Base-by-base conservation (phyloP, 176 grass and related monocot species). In the Puya raimondii region DNA sequence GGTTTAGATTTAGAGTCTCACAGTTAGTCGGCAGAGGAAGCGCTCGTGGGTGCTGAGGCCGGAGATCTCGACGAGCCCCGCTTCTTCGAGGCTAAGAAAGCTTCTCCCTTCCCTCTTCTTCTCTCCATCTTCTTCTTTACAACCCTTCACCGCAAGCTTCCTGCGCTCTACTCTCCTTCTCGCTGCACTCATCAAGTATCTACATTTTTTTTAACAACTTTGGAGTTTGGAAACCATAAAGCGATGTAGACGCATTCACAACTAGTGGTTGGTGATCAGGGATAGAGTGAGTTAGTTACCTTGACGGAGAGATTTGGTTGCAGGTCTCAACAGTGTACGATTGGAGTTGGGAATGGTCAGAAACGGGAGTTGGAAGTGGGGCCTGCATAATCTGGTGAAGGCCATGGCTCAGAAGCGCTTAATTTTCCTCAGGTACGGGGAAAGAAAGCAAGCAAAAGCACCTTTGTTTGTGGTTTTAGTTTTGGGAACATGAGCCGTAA, bases 21-120 rank as follows among this genome's bases (percentile, higher is more conserved):
- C 88, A 0, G 89, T 97, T 50, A 97, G 85, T 77, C 84, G 90
- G 76, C 89, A 97, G 69, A 97, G 89, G 74, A 97, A 97, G 47
- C 89, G 86, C 74, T 97, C 93, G 58, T 97, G 93, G 26, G 93
- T 97, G 84, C 80, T 82, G 64, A 97, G 88, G 12, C 93, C 89
- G 3, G 93, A 97, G 58, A 97, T 85, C 84, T 97, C 93, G 64
- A 91, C 86, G 2, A 97, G 65, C 3, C 93, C 93, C 2, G 93
- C 93, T 80, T 97, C 89, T 33, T 92, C 93, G 66, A 92, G 17
- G 78, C 77, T 92, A 52, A 97, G 86, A 66, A 97, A 97, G 0
- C 69, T 88, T 66, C 79, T 79, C 77, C 14, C 78, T 74, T 87
- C 10, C 64, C 65, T 6, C 23, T 81, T 69, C 20, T 69, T 25